A percentile compares a stretch with the other conserved stretches of the same genome.
Conservation (phyloP, 176 grass and related monocot genomes). For the Thinopyrum elongatum region DNA sequence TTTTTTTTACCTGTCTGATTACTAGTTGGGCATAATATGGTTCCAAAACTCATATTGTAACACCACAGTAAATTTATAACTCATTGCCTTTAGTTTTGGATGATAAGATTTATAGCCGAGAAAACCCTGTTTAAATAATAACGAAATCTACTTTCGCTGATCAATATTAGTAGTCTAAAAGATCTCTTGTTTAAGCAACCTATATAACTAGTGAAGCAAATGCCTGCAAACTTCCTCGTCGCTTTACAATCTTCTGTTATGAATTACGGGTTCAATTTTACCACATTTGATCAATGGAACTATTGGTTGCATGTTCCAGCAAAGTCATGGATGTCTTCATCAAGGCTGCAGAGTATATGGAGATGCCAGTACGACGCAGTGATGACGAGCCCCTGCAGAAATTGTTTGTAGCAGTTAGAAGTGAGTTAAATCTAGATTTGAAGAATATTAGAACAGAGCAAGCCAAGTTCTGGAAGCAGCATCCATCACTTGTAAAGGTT, state of each 20-base stretch:
- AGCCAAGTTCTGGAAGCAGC: conserved; percentile 99
- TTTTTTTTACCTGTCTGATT: neutral
- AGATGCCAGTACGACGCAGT: conserved; percentile 94
- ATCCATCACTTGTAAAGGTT: conserved; percentile 97
- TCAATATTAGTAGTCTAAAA: neutral
- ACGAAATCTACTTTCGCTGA: neutral
- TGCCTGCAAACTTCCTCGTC: neutral
- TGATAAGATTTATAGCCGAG: neutral
- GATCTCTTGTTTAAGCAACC: neutral
- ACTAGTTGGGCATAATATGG: neutral
- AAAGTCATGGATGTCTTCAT: conserved; percentile 99
- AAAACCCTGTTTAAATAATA: neutral
- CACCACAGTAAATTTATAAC: neutral
- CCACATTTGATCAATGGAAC: conserved; percentile 25
- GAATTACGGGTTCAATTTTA: neutral
- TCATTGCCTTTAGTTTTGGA: neutral
- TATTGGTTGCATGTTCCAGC: conserved; percentile 47
- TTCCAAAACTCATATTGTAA: neutral
- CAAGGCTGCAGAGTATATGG: conserved; percentile 97
- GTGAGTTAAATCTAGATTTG: conserved; percentile 96
- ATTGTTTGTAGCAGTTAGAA: conserved; percentile 92
- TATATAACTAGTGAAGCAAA: conserved; percentile 10
- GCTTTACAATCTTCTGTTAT: conserved; percentile 8
- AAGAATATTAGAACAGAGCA: conserved; percentile 97
- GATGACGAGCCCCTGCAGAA: conserved; percentile 98